Percentiles rank a stretch among this genome's conserved stretches.
phyloP scores from a whole-genome alignment of 192 early-diverging fungal species.

The Backusella macrospora region DNA sequence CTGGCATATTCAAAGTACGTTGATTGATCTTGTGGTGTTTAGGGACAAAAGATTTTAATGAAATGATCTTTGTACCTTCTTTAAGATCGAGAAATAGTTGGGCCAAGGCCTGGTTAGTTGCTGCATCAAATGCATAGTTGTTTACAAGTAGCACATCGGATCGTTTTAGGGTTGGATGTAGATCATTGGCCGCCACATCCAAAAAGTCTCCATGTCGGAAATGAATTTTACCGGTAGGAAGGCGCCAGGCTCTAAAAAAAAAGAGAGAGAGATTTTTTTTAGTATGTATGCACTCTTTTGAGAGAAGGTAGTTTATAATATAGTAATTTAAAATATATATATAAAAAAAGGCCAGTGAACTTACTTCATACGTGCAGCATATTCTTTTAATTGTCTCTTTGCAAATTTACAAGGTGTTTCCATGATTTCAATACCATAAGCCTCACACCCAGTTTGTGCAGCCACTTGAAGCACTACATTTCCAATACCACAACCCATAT shows the following conservation, averaged over 20 bases:
- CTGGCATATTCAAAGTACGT: slow-evolving; percentile 68
- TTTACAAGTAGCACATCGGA: slow-evolving; percentile 96
- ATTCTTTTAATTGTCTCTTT: slow-evolving; percentile 79
- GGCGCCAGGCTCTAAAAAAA: slow-evolving; percentile 52
- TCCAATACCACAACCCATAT: slow-evolving; percentile 94
- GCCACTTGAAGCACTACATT: slow-evolving; percentile 97
- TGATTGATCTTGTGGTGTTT: slow-evolving; percentile 76
- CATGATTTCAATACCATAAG: slow-evolving; percentile 92
- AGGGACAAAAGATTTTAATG: slow-evolving; percentile 84
- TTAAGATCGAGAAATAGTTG: slow-evolving; percentile 92
- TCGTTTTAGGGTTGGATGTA: slow-evolving; percentile 66
- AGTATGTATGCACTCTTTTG: not conserved
- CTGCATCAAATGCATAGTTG: slow-evolving; percentile 91
- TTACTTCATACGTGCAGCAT: slow-evolving; percentile 76
- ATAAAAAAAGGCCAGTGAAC: not conserved
- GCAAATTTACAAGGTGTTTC: slow-evolving; percentile 81
- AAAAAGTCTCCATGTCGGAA: slow-evolving; percentile 88
- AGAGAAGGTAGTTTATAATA: not conserved
- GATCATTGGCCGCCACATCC: slow-evolving; percentile 56
- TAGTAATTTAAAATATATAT: not conserved
- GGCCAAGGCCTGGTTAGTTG: slow-evolving; percentile 80
- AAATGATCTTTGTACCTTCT: slow-evolving; percentile 82
- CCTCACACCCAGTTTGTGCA: slow-evolving; percentile 80
- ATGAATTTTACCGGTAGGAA: slow-evolving; percentile 62
- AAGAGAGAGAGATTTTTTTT: not conserved